Conservation (phyloP, 176 grass and related monocot genomes). For the Musa itinerans region DNA sequence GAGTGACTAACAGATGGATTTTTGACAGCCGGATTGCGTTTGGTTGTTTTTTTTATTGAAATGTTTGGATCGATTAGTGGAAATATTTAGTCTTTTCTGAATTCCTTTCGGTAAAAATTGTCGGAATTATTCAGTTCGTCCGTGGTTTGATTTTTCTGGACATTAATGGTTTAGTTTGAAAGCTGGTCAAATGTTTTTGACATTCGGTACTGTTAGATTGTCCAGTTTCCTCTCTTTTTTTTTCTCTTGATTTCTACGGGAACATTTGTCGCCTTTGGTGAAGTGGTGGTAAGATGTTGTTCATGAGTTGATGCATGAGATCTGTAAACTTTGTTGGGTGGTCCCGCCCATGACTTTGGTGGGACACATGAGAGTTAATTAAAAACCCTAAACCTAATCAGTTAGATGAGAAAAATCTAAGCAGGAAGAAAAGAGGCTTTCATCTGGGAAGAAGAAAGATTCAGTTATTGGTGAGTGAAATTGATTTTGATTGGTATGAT, state of each 20-base stretch:
- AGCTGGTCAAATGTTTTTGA: background rate
- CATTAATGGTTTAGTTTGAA: background rate
- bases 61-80: background rate
- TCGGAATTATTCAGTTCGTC: background rate
- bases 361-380: too few species aligned
- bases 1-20: background rate
- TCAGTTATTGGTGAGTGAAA: too few species aligned
- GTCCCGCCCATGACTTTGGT: too few species aligned
- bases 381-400: too few species aligned
- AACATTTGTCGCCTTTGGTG: background rate
- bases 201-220: background rate
- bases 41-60: background rate
- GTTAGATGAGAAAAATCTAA: too few species aligned
- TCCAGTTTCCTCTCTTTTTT: background rate
- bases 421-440: too few species aligned
- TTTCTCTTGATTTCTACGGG: background rate
- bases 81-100: background rate
- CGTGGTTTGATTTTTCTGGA: background rate
- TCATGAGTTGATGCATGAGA: background rate
- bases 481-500: too few species aligned
- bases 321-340: too few species aligned
- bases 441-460: too few species aligned
- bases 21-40: background rate
- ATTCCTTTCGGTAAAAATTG: background rate
- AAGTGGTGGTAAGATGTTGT: background rate